Evolutionary conservation across 805 yeast species (phyloP).

Genomic region (Isabelozyma pseudorhagii): DNA sequence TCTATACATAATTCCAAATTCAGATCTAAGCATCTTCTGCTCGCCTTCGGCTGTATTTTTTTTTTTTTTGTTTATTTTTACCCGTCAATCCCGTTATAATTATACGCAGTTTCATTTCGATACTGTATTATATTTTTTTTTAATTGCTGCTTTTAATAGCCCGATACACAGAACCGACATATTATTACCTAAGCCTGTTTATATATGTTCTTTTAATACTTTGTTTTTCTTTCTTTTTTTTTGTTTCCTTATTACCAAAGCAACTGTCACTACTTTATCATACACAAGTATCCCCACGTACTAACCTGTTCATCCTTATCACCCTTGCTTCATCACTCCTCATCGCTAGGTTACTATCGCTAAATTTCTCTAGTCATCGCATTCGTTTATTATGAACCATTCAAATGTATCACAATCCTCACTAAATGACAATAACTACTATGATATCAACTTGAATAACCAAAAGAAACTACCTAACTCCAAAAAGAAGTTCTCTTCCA

Average conservation of each 20-base stretch:
- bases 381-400: slow-evolving; percentile 12
- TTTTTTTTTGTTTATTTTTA: not conserved
- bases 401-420: slow-evolving; percentile 16
- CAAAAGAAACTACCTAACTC: not conserved
- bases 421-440: slow-evolving; percentile 24
- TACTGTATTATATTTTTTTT: too few relatives aligned
- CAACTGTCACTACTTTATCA: not conserved
- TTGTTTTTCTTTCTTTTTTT: not conserved
- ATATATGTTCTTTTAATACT: not conserved
- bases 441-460: slow-evolving; percentile 16
- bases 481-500: slow-evolving; percentile 15
- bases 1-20: too few relatives aligned
- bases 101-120: not conserved
- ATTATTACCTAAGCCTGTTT: not conserved
- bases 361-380: not conserved
- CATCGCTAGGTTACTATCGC: not conserved
- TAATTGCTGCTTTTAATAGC: not conserved
- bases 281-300: too few relatives aligned
- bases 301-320: not conserved
- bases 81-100: not conserved
- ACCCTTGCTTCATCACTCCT: not conserved
- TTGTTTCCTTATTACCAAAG: not conserved
- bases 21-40: not conserved
- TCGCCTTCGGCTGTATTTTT: not conserved
- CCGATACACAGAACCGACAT: not conserved